Percentiles rank a stretch among this genome's conserved stretches.
Conservation (phyloP, 257 asterid species). For the Galeopsis tetrahit region DNA sequence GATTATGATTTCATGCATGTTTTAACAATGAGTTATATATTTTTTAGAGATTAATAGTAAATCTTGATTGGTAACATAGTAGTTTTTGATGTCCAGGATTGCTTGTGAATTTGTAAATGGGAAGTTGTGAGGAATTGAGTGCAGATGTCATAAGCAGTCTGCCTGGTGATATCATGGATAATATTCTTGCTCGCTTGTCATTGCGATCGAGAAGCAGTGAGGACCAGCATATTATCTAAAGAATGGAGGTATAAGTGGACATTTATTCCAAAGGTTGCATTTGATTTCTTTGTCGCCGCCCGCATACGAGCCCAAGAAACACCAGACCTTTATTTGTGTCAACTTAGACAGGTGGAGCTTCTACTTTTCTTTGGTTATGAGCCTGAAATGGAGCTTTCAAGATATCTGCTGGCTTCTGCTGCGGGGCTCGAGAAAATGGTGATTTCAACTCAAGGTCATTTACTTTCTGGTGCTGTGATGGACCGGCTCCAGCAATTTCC, state of each 20-base stretch:
- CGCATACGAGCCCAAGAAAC: neutral
- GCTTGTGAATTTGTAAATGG: neutral
- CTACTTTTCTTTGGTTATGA: no score
- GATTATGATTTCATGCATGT: no score
- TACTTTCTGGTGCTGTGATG: neutral
- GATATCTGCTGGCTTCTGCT: constrained; percentile 8
- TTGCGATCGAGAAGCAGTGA: neutral
- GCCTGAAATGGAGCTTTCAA: neutral
- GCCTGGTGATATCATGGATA: no score
- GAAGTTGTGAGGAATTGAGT: neutral
- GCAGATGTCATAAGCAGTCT: neutral
- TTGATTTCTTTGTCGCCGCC: no score
- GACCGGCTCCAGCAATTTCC: neutral
- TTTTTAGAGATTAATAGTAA: no score
- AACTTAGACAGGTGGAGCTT: no score
- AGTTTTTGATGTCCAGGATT: no score
- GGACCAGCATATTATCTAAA: no score
- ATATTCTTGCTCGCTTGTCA: neutral
- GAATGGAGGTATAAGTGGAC: no score
- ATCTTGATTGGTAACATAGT: no score
- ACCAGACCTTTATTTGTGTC: neutral
- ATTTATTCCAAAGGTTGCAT: no score
- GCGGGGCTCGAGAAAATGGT: neutral
- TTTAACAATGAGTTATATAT: neutral
- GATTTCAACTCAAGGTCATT: neutral